Percentiles rank a stretch among this genome's conserved stretches.
phyloP scores from a whole-genome alignment of 305 asterid genomes.

The Fraxinus xanthoxyloides region DNA sequence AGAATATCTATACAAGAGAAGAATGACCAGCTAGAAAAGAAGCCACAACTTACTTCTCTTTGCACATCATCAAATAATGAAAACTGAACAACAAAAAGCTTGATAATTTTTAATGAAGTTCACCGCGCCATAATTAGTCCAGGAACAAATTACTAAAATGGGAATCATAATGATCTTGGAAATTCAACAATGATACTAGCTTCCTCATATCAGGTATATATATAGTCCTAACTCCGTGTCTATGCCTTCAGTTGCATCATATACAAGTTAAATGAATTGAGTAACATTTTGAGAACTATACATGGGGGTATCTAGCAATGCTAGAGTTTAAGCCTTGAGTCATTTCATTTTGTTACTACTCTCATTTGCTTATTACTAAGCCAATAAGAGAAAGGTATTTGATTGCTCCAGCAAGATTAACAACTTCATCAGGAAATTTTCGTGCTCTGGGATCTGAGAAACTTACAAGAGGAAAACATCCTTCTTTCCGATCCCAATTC shows the following conservation, averaged over 20 bases:
- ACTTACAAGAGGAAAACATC: constrained; percentile 55
- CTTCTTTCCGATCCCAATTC: constrained; percentile 47
- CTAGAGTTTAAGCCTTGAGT: not conserved
- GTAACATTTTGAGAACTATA: not conserved
- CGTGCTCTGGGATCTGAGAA: not conserved
- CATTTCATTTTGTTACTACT: not conserved
- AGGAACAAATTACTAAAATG: not conserved
- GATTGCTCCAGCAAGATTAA: not conserved
- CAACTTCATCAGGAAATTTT: not conserved
- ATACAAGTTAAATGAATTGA: not conserved
- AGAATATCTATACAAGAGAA: not conserved
- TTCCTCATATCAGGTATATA: not conserved
- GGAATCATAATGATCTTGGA: not conserved
- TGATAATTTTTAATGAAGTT: not conserved
- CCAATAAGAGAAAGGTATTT: not conserved
- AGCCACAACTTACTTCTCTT: not conserved
- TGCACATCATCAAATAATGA: not conserved
- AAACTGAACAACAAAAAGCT: not conserved
- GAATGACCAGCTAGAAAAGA: not conserved
- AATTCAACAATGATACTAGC: not conserved
- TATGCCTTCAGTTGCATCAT: not conserved
- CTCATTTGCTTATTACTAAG: not conserved
- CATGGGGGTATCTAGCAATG: not conserved
- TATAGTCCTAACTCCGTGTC: not conserved
- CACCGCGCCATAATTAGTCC: not conserved